A percentile compares a stretch with the other conserved stretches of the same genome.
These are phyloP conservation scores for Podospora didyma DNA, from an alignment of 495 filamentous ascomycete genomes.

Conservation along the genomic window DNA sequence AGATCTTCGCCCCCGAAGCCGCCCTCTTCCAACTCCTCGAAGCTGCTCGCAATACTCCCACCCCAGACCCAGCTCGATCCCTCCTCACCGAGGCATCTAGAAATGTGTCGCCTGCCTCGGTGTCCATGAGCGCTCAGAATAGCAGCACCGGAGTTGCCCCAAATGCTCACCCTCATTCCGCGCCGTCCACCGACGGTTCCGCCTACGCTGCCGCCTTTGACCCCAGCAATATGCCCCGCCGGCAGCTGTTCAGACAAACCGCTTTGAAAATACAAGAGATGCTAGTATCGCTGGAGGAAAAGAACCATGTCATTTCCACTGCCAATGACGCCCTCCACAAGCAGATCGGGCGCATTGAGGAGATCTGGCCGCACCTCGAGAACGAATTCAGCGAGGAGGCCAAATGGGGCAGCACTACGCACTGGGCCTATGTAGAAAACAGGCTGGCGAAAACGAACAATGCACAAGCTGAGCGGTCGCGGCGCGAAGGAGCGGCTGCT, in stretches of 20 bases:
- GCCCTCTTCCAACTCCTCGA: slow-evolving; percentile 66
- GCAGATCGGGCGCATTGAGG: slow-evolving; percentile 78
- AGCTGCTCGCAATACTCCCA: slow-evolving; percentile 57
- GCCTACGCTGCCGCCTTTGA: slow-evolving; percentile 38
- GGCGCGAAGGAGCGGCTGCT: slow-evolving; percentile 70
- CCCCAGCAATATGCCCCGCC: slow-evolving; percentile 52
- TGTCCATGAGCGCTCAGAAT: slow-evolving; percentile 41
- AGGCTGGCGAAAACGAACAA: slow-evolving; percentile 58
- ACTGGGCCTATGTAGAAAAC: slow-evolving; percentile 96
- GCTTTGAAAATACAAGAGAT: slow-evolving; percentile 64
- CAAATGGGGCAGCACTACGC: slow-evolving; percentile 80
- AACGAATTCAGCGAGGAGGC: slow-evolving; percentile 91
- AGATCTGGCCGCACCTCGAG: slow-evolving; percentile 77
- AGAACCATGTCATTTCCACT: slow-evolving; percentile 89
- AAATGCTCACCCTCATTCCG: slow-evolving; percentile 22
- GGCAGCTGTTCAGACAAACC: slow-evolving; percentile 60
- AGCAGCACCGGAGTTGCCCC: slow-evolving; percentile 35
- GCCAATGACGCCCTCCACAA: slow-evolving; percentile 85
- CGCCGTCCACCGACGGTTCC: slow-evolving; percentile 36
- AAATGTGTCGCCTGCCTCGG: slow-evolving; percentile 36
- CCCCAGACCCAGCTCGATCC: slow-evolving; percentile 37
- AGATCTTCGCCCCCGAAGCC: slow-evolving; percentile 73
- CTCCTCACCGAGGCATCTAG: slow-evolving; percentile 37
- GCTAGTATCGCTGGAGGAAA: slow-evolving; percentile 85
- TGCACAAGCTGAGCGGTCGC: slow-evolving; percentile 60